Conservation (phyloP, 768 basidiomycete genomes). For the Phaeotremella fagi region DNA sequence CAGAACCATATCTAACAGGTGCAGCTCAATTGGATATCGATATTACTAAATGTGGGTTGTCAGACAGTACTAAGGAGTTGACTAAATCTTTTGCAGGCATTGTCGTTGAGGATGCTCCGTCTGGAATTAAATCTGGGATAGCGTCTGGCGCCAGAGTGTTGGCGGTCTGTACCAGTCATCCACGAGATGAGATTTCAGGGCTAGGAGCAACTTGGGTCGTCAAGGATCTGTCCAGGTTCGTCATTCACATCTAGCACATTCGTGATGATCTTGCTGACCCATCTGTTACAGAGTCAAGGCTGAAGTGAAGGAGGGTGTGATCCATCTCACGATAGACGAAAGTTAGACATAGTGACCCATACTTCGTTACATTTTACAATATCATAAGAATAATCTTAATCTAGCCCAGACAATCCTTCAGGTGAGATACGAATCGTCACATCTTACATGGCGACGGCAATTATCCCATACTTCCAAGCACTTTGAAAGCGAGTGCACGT, state of each 20-base stretch:
- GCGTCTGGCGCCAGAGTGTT: conserved; percentile 71
- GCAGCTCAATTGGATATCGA: conserved; percentile 60
- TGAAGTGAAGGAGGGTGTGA: not conserved
- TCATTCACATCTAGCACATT: not conserved
- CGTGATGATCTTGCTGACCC: not conserved
- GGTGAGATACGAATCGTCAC: not conserved
- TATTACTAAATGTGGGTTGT: conserved; percentile 57
- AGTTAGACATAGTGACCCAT: too few relatives aligned
- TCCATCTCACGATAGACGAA: not conserved
- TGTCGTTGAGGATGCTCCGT: conserved; percentile 77
- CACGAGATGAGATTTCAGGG: conserved; percentile 56
- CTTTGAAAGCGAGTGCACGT: conserved; percentile 73
- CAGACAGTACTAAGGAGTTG: not conserved
- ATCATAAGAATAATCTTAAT: not conserved
- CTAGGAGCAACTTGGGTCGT: conserved; percentile 65
- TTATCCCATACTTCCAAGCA: conserved; percentile 59
- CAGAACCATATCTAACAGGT: conserved; percentile 78
- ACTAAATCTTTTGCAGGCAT: conserved; percentile 54
- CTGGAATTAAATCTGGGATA: conserved; percentile 69
- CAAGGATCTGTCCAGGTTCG: conserved; percentile 63
- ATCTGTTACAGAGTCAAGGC: not conserved
- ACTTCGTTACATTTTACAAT: too few relatives aligned
- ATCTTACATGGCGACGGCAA: not conserved
- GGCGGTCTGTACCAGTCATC: conserved; percentile 78
- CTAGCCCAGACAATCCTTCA: not conserved